phyloP scores from a whole-genome alignment of 176 grass and related monocot genomes.

The Thinopyrum elongatum region DNA sequence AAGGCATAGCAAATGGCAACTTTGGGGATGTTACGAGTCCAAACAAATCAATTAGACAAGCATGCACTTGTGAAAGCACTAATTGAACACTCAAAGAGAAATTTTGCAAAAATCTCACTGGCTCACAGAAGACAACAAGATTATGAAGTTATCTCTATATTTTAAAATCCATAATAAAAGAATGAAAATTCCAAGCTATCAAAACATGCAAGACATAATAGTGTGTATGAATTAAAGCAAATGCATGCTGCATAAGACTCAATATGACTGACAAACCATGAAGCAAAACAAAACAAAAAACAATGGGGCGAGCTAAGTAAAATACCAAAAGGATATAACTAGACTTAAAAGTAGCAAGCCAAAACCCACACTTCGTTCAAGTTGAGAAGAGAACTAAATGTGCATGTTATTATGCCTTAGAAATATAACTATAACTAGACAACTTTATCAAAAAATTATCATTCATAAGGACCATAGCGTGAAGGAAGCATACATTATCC shows the following conservation, averaged over 20 bases:
- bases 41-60: neutral
- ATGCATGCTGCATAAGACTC: neutral
- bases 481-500: slow-evolving; percentile 55
- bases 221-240: neutral
- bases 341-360: neutral
- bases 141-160: neutral
- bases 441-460: neutral
- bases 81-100: neutral
- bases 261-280: neutral
- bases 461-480: neutral
- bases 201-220: neutral
- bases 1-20: neutral
- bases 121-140: neutral
- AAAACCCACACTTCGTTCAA: neutral
- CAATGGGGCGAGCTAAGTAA: neutral
- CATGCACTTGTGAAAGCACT: neutral
- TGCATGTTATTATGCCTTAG: neutral
- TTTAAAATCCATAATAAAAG: neutral
- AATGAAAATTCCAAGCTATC: neutral
- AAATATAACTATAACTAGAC: neutral
- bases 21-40: neutral
- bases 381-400: neutral
- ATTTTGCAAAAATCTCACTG: neutral
- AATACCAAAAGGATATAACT: neutral
- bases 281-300: neutral